Evolutionary conservation across 2,329 filamentous ascomycete genomes (phyloP).

Genomic region (Dichotomopilus funicola): DNA sequence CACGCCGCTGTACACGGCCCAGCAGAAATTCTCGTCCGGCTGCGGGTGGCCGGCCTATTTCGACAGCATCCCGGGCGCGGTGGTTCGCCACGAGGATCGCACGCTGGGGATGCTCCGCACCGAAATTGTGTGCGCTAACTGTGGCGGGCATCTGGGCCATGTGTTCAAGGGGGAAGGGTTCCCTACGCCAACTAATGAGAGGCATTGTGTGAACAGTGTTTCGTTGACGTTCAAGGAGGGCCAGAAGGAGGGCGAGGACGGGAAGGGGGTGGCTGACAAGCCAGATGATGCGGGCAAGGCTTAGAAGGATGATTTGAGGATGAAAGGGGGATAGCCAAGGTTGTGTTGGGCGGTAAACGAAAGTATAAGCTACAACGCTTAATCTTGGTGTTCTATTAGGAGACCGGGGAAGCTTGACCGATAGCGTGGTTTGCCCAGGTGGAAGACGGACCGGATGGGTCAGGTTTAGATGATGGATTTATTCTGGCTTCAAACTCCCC

Average conservation of each 20-base stretch:
- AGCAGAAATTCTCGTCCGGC: slow-evolving; percentile 91
- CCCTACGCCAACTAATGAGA: slow-evolving; percentile 81
- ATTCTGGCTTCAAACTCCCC: no score
- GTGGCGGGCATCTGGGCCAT: slow-evolving; percentile 85
- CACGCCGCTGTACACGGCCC: slow-evolving; percentile 83
- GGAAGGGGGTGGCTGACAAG: slow-evolving; percentile 10
- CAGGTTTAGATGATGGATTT: no score
- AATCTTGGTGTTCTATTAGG: neutral
- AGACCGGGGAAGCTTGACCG: no score
- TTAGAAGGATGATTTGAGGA: neutral
- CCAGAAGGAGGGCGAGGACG: slow-evolving; percentile 31
- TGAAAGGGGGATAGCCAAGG: neutral
- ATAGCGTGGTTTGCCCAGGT: no score
- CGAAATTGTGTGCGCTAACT: slow-evolving; percentile 92
- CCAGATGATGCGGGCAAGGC: neutral
- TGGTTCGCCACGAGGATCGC: slow-evolving; percentile 71
- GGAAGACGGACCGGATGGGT: no score
- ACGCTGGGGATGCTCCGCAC: slow-evolving; percentile 76
- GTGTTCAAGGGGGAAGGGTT: slow-evolving; percentile 89
- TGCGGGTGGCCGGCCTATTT: slow-evolving; percentile 99
- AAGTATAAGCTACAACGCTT: neutral
- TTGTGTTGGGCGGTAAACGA: neutral
- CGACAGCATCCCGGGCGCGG: slow-evolving; percentile 86
- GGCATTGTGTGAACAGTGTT: slow-evolving; percentile 93
- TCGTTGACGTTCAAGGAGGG: slow-evolving; percentile 74